phyloP scores from a whole-genome alignment of 306 rosid genomes.

The Notholithocarpus densiflorus region DNA sequence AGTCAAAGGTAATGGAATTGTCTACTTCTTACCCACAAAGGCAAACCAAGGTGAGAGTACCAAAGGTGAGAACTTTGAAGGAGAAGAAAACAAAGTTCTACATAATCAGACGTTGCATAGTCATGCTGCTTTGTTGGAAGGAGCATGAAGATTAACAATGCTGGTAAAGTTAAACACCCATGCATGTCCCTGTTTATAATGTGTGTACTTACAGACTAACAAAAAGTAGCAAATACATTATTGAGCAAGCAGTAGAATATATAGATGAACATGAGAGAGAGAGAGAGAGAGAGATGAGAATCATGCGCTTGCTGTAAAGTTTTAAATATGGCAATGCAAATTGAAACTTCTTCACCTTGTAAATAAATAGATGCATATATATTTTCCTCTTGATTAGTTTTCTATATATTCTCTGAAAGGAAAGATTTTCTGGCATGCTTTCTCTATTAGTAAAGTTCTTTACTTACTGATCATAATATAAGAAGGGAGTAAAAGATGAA shows the following conservation, averaged over 20 bases:
- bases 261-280: not conserved
- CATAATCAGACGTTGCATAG: slow-evolving; percentile 36
- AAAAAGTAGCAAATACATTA: not conserved
- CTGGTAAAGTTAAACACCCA: slow-evolving; percentile 20
- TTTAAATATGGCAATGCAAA: not conserved
- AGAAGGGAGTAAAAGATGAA: not conserved
- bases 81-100: slow-evolving; percentile 39
- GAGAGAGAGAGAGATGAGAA: not conserved
- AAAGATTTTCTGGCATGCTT: not conserved
- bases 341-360: not conserved
- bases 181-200: not conserved
- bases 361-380: not conserved
- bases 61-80: slow-evolving; percentile 21
- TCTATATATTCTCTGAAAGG: not conserved
- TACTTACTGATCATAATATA: too few species aligned
- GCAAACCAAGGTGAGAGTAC: slow-evolving; percentile 9
- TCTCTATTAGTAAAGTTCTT: too few species aligned
- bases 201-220: not conserved
- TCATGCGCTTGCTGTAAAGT: not conserved
- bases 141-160: slow-evolving; percentile 21
- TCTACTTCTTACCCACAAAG: slow-evolving; percentile 17
- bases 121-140: slow-evolving; percentile 44
- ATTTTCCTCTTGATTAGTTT: not conserved
- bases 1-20: slow-evolving; percentile 23
- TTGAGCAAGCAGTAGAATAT: too few species aligned